These are phyloP conservation scores for Phytopythium montanum DNA, from an alignment of 352 stramenopile species.

Conservation along the genomic window DNA sequence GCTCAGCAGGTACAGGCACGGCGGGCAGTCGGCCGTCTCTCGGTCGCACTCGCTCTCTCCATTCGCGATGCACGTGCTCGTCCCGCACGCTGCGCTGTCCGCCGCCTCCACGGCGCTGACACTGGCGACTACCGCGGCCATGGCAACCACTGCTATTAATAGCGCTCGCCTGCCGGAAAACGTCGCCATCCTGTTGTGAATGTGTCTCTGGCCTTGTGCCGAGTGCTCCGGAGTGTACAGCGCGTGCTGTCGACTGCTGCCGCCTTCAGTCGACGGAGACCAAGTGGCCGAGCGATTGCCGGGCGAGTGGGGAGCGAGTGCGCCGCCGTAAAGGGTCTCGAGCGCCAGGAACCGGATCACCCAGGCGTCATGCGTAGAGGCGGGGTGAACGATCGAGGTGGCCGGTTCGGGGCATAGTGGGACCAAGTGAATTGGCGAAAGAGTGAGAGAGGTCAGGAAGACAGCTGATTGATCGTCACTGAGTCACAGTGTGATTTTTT, in stretches of 20 bases:
- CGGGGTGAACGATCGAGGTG: too few relatives aligned
- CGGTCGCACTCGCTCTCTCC: slow-evolving; percentile 53
- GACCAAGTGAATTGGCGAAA: too few relatives aligned
- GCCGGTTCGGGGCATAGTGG: too few relatives aligned
- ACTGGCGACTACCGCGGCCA: neutral
- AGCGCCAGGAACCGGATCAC: neutral
- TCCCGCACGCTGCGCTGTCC: slow-evolving; percentile 29
- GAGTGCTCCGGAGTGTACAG: neutral
- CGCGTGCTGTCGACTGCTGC: neutral
- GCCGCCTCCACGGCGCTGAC: neutral
- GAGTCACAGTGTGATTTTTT: too few relatives aligned
- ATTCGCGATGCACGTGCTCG: slow-evolving; percentile 47
- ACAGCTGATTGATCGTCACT: too few relatives aligned
- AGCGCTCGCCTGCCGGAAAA: neutral
- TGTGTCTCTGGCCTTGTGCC: neutral
- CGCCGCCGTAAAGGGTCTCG: neutral
- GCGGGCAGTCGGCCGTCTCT: slow-evolving; percentile 34
- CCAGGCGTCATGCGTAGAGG: too few relatives aligned
- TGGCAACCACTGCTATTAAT: neutral
- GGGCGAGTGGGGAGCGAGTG: neutral
- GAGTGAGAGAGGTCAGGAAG: too few relatives aligned
- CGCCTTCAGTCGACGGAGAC: neutral
- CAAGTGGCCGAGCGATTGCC: neutral
- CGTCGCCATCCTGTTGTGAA: neutral
- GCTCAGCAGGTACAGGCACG: slow-evolving; percentile 63